Conservation (phyloP, 192 early-diverging fungal genomes). For the Radiomyces spectabilis region DNA sequence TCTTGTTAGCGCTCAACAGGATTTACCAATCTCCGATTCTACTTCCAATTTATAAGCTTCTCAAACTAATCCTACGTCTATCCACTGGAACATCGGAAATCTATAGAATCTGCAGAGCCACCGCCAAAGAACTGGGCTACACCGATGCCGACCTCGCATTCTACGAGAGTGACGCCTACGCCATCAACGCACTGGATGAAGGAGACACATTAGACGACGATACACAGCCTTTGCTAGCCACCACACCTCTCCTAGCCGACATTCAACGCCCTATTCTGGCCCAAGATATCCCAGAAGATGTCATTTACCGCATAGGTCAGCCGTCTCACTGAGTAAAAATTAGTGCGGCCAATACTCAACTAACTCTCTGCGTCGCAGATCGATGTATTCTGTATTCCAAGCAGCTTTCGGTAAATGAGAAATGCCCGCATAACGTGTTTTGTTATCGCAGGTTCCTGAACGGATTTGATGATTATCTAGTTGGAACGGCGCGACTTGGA, state of each 20-base stretch:
- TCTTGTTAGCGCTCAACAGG: conserved; percentile 37
- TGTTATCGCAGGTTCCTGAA: background rate
- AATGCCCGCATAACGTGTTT: no score
- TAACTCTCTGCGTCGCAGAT: conserved; percentile 25
- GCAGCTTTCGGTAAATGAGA: conserved; percentile 29
- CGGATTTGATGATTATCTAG: conserved; percentile 3
- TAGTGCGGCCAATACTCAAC: background rate
- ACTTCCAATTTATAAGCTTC: conserved; percentile 42
- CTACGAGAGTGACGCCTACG: background rate
- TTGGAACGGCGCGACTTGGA: conserved; percentile 37
- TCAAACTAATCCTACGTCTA: conserved; percentile 43
- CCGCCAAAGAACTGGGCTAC: background rate
- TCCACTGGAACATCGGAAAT: conserved; percentile 57
- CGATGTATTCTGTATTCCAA: conserved; percentile 44
- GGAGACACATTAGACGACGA: background rate
- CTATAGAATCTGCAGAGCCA: conserved; percentile 38
- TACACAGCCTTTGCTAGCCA: background rate
- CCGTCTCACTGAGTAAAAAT: background rate
- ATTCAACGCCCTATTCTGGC: no score
- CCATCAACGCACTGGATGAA: background rate
- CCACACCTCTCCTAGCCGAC: background rate
- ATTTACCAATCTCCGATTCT: conserved; percentile 42
- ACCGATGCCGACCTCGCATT: background rate
- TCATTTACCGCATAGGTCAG: background rate
- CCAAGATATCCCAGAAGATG: no score